Base-by-base conservation (phyloP, 352 stramenopile genomes). In the Bremia lactucae region DNA sequence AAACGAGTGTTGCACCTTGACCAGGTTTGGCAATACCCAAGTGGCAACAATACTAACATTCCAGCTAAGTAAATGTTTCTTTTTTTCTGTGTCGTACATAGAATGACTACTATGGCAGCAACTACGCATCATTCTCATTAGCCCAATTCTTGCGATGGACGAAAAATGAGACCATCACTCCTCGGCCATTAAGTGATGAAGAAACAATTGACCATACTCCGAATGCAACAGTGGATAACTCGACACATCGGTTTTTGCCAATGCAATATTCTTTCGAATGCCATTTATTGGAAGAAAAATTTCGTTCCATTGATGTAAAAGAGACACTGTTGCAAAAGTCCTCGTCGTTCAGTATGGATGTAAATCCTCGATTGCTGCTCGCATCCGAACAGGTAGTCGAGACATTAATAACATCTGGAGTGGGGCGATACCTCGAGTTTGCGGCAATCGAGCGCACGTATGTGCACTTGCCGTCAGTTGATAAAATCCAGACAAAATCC, bases 381-480 rank as follows among this genome's bases (percentile, higher is more conserved):
- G 83, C 75, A 7, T 82, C 68, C 11, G 84, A 88, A 19, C 54
- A 70, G 37, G 65, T 87, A 2, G 84, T 95, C 7, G 72, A 94
- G 50, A 67, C 72, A 28, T 62, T 95, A 19, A 86, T 95, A 33
- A 66, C 77, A 21, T 93, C 79, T 0, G 83, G 83, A 8, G 82
- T 95, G 9, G 73, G 78, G 0, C 70, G 78, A 10, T 95, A 95
- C 49, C 59, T 94, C 8, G 81, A 95, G 49, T 95, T 95, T 59
- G 83, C 81, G 18, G 68, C 78, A 5, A 72, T 95, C 26, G 78
- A 93, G 31, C 72, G 68, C 25, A 84, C 81, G 11, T 93, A 87
- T 51, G 68, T 95, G 36, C 66, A 82, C 29, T 61, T 82, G 28
- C 28, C 28, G 10, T 15, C 28, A 10, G n/a, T 13, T 16, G 5